phyloP scores from a whole-genome alignment of 257 asterid genomes.

The Apocynum venetum region DNA sequence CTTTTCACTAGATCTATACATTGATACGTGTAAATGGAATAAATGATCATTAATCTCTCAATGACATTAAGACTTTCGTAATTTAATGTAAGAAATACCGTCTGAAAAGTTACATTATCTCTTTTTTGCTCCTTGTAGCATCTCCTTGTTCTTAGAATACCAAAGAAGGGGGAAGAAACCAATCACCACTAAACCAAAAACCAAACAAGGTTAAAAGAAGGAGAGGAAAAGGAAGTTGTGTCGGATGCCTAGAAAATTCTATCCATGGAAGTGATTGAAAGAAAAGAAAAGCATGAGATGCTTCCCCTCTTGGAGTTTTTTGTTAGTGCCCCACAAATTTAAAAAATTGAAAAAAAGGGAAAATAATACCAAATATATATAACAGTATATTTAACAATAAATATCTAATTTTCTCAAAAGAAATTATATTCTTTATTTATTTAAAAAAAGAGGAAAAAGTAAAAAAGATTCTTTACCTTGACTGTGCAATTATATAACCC shows the following conservation, averaged over 20 bases:
- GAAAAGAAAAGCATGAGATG: conserved; percentile 19
- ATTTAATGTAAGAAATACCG: too few relatives aligned
- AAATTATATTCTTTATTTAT: too few relatives aligned
- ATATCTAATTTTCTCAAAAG: background rate
- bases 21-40: too few relatives aligned
- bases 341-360: background rate
- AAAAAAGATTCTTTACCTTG: conserved; percentile 12
- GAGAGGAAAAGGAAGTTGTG: background rate
- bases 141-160: too few relatives aligned
- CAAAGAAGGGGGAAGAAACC: background rate
- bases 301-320: conserved; percentile 1
- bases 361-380: background rate
- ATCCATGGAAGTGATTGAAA: background rate
- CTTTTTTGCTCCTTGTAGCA: too few relatives aligned
- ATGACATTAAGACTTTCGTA: too few relatives aligned
- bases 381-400: background rate
- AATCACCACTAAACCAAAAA: too few relatives aligned
- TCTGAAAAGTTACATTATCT: too few relatives aligned
- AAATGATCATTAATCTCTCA: too few relatives aligned
- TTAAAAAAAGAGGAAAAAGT: background rate
- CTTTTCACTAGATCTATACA: too few relatives aligned
- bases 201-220: background rate
- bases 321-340: background rate
- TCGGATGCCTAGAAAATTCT: conserved; percentile 1
- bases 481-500: conserved; percentile 14